Percentiles rank a stretch among this genome's conserved stretches.
phyloP scores from a whole-genome alignment of 2,329 filamentous ascomycete species.

The Aspergillus alliaceus region DNA sequence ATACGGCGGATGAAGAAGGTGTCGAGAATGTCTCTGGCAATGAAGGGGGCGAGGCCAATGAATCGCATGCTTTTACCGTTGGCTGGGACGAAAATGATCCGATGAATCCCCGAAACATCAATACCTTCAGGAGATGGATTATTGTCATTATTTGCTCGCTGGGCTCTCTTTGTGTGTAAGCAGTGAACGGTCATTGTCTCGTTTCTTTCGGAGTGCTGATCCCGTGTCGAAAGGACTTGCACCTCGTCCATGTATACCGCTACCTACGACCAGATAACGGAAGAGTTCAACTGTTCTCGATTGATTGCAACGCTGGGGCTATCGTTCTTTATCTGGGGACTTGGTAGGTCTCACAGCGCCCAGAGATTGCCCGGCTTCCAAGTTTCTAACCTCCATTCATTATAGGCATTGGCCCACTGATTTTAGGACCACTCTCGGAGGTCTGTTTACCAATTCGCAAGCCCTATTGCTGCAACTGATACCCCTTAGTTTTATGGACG shows the following conservation, averaged over 20 bases:
- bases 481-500: constrained; percentile 70
- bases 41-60: constrained; percentile 18
- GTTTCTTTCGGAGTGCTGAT: constrained; percentile 3
- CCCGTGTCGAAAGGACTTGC: constrained; percentile 61
- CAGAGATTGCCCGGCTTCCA: background rate
- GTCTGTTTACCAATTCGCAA: constrained; percentile 18
- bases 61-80: constrained; percentile 60
- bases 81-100: constrained; percentile 75
- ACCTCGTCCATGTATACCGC: constrained; percentile 86
- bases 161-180: constrained; percentile 81
- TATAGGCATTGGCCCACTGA: constrained; percentile 59
- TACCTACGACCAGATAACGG: constrained; percentile 74
- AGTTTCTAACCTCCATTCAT: constrained; percentile 11
- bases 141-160: constrained; percentile 73
- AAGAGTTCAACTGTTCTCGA: constrained; percentile 70
- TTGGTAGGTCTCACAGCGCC: constrained; percentile 45
- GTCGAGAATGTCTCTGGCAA: constrained; percentile 11
- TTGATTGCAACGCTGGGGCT: constrained; percentile 77
- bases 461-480: background rate
- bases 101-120: constrained; percentile 70
- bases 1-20: constrained; percentile 26
- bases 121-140: constrained; percentile 69
- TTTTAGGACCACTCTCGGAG: constrained; percentile 65
- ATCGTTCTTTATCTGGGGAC: constrained; percentile 78
- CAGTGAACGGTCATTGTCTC: constrained; percentile 24